Evolutionary conservation across 257 asterid species (phyloP), one percentile per base, ranked within the genome.

Genomic region (Apocynum venetum): DNA sequence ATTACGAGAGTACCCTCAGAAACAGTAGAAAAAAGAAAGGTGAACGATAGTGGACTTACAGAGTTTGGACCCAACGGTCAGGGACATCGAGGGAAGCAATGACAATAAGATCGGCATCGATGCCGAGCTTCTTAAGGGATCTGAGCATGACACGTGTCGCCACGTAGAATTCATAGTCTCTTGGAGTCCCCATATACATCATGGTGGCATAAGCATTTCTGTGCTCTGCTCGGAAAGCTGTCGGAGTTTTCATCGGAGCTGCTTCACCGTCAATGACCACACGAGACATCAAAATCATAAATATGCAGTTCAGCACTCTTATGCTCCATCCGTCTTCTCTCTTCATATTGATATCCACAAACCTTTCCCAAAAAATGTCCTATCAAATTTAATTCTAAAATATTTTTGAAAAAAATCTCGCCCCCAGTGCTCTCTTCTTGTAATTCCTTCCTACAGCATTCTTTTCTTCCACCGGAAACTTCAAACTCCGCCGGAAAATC

Each of bases 141-240:
- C 85, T 87, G 49, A 94, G 89, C 97, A 94, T 87, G 77, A 94
- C 98, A 51, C 98, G 94, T 53, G 88, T 88, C 31, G 96, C 97
- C 35, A 90, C 81, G 78, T 94, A 94, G 88, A 92, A 94, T 78
- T 94, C 98, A 79, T 94, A 94, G 78, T 94, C 98, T 64, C 98
- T 83, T 0, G 98, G 97, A 8, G 98, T 94, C 0, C 98, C 98
- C 98, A 92, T 94, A 51, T 94, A 94, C 97, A 94, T 94, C 97
- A 94, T 94, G 11, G 98, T 94, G 2, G 96, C 97, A 76, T 94
- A 94, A 0, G 98, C 98, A 83, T 89, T 87, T 51, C 76, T 84
- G 79, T 88, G 89, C 36, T 51, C 57, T 3, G 51, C 40, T 1
- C 61, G 78, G 63, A 80, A 60, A 49, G 71, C 0, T 17, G 7